Base-by-base conservation (phyloP, 257 asterid genomes). In the Schizonepeta tenuifolia region DNA sequence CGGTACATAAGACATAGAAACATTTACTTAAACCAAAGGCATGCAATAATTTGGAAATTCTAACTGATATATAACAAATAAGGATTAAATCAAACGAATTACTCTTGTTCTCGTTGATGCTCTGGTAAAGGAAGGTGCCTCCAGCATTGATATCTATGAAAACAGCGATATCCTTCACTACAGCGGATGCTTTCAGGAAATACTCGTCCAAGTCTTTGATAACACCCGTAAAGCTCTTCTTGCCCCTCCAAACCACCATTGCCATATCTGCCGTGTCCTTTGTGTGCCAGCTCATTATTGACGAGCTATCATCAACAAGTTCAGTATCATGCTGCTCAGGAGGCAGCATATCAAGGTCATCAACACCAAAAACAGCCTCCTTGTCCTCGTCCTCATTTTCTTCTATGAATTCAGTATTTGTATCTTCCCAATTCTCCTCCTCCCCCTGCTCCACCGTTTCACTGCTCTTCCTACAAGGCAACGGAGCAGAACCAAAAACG, bases 351-450 rank as follows among this genome's bases (percentile, higher is more conserved):
- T 78, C 56, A 49, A 56, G 78, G 18, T 38, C 85, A 65, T 41
- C 65, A 50, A n/a, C 54, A 8, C 44, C 72, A 67, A 53, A 70
- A 81, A 18, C 78, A 7, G 10, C 71, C 8, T 51, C 57, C 28
- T 50, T 26, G 53, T 61, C 89, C 17, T 61, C 88, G 21, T 75
- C 85, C 43, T 62, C 88, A 26, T 72, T 84, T 43, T 80, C 92
- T 3, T 83, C 96, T 13, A 76, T 22, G 69, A 89, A 91, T 67
- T 91, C 92, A 60, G 80, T 74, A 49, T 81, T 83, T 0, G 91
- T 79, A 69, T 91, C 97, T 5, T 54, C 90, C 96, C 95, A 91
- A 22, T 71, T 77, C 85, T 91, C 97, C 78, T 84, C 95, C 56
- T 82, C 89, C 17, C 47, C 71, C 63, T 77, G 85, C 62, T 77